A percentile compares a stretch with the other conserved stretches of the same genome.
phyloP scores from a whole-genome alignment of 495 filamentous ascomycete species.

The Neurospora sp. region DNA sequence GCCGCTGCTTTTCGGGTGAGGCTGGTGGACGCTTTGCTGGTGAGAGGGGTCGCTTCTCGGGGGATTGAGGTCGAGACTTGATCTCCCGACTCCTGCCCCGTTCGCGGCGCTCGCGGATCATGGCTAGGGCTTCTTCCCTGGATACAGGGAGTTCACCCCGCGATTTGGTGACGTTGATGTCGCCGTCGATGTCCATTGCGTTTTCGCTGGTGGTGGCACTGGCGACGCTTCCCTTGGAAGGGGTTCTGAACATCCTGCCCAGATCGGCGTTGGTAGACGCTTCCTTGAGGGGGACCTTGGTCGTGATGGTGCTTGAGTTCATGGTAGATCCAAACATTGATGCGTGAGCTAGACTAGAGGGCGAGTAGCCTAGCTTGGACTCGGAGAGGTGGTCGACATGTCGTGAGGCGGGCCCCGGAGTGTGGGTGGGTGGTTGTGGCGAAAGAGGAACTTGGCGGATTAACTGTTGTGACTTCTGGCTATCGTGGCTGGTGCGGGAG shows the following conservation, averaged over 20 bases:
- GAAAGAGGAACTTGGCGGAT: constrained; percentile 13
- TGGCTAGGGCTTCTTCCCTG: constrained; percentile 45
- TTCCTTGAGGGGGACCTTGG: constrained; percentile 37
- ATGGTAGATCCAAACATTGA: constrained; percentile 29
- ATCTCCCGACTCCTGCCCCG: constrained; percentile 32
- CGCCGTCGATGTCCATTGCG: constrained; percentile 25
- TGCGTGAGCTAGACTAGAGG: constrained; percentile 23
- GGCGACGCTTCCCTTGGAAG: constrained; percentile 21
- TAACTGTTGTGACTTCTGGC: constrained; percentile 41
- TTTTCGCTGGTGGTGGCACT: constrained; percentile 31
- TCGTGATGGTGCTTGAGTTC: constrained; percentile 31
- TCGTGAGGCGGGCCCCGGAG: background rate
- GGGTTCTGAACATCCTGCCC: constrained; percentile 23
- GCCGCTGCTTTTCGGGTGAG: too few relatives aligned
- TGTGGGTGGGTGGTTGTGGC: background rate
- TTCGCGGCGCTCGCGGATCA: constrained; percentile 43
- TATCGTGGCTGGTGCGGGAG: constrained; percentile 20
- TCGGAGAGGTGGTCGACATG: background rate
- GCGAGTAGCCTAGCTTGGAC: background rate
- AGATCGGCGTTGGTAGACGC: constrained; percentile 17
- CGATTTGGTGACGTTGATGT: constrained; percentile 31
- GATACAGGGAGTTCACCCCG: constrained; percentile 8
- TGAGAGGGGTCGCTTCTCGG: background rate
- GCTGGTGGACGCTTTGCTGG: too few relatives aligned
- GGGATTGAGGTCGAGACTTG: constrained; percentile 13